Evolutionary conservation across 129 eudicot genomes (phyloP), one percentile per base, ranked within the genome.

Genomic region (Saposhnikovia divaricata): DNA sequence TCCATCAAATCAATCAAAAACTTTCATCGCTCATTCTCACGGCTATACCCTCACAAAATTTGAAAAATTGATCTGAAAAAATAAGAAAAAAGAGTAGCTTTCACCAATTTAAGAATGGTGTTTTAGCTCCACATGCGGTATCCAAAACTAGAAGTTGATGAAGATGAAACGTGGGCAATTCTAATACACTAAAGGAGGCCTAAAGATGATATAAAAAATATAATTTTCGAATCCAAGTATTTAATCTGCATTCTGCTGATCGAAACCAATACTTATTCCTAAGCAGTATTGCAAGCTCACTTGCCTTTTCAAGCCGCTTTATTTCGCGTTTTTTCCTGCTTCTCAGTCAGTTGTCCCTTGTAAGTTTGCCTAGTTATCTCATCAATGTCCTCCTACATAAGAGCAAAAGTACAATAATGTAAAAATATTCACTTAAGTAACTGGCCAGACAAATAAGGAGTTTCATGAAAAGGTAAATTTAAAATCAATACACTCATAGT

Each of bases 301-400:
- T 83, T 81, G 82, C 99, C 99, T 96, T 96, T 85, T 96, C 98
- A 79, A 92, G 96, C 77, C 98, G 86, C 77, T 92, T 96, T 96
- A 68, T 89, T 96, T 75, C 98, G 94, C 5, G 99, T 96, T 86
- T 96, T 96, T 76, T 92, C 97, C 89, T 92, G 99, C 88, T 92
- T 96, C 91, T 96, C 99, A 16, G 99, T 96, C 79, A 96, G 98
- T 81, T 96, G 96, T 40, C 99, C 99, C 84, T 92, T 96, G 86
- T 88, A 90, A 34, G 88, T 96, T 89, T 96, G 99, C 99, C 99
- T 92, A 4, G 97, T 96, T 81, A 96, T 89, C 78, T 96, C 99
- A 13, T 96, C 99, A 68, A 84, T 85, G 44, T 92, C 99, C 84
- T 96, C 99, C 94, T 88, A 76, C 66, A 85, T 6, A 61, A 65